A percentile compares a stretch with the other conserved stretches of the same genome.
These are phyloP conservation scores for Fusarium temperatum DNA, from an alignment of 2,329 filamentous ascomycete species.

Conservation along the genomic window DNA sequence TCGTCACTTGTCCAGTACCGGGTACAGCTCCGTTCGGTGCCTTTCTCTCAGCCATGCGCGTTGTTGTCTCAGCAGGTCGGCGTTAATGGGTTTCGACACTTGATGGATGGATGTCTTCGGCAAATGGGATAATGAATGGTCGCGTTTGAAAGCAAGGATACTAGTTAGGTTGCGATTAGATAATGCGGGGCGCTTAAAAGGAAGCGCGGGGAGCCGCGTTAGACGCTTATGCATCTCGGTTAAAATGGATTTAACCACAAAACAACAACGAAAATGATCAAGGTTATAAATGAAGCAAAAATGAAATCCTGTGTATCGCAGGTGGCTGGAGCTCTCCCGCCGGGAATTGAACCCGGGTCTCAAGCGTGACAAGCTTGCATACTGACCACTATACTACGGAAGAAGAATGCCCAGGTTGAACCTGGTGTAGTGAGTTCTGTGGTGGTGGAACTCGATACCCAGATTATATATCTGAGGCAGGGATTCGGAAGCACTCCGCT, in stretches of 20 bases:
- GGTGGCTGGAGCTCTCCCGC: conserved; percentile 22
- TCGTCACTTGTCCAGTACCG: conserved; percentile 46
- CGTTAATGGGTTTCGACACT: not conserved
- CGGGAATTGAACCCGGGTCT: conserved; percentile 28
- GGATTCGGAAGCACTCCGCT: not conserved
- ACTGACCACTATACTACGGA: conserved; percentile 29
- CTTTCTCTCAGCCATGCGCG: conserved; percentile 50
- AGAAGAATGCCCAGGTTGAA: not conserved
- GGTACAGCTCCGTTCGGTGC: conserved; percentile 33
- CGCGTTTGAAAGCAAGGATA: conserved; percentile 1
- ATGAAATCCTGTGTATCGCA: not conserved
- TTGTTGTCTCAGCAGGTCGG: not conserved
- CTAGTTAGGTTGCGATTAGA: conserved; percentile 1
- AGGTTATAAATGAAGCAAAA: not conserved
- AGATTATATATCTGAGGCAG: not conserved
- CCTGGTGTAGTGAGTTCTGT: conserved; percentile 12
- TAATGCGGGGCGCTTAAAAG: conserved; percentile 18
- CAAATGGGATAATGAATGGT: not conserved
- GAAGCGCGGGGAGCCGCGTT: conserved; percentile 4
- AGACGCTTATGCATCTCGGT: not conserved
- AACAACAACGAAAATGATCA: not conserved
- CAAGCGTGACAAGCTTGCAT: conserved; percentile 28
- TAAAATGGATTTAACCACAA: not conserved
- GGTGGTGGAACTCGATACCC: not conserved
- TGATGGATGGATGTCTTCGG: not conserved